Conservation (phyloP, 176 grass and related monocot species). For the Juncus effusus region DNA sequence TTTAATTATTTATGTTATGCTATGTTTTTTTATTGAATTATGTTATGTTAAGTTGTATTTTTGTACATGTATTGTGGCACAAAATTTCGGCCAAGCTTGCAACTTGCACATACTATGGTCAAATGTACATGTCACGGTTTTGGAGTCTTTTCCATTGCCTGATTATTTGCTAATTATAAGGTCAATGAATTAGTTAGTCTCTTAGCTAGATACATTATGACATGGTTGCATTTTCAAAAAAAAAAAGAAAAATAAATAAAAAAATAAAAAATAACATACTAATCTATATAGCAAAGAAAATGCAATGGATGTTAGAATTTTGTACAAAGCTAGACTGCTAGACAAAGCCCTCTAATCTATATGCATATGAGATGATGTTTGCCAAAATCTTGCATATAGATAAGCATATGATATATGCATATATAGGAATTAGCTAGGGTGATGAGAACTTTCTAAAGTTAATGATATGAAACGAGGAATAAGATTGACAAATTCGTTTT, state of each 20-base stretch:
- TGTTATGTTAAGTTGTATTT: constrained; percentile 7
- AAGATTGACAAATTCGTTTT: neutral
- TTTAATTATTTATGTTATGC: constrained; percentile 4
- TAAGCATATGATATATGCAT: neutral
- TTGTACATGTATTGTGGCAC: constrained; percentile 1
- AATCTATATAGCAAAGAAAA: no score
- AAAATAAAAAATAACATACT: no score
- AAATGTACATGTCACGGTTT: constrained; percentile 22
- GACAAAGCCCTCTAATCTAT: neutral
- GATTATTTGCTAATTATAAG: neutral
- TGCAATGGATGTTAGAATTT: no score
- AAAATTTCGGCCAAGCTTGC: constrained; percentile 12
- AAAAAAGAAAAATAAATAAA: no score
- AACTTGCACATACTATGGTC: constrained; percentile 16
- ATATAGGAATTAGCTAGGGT: neutral
- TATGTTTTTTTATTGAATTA: no score
- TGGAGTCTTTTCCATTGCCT: neutral
- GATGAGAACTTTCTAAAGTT: neutral
- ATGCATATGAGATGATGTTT: neutral
- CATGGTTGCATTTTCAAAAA: no score
- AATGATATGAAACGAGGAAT: neutral
- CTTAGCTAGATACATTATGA: no score
- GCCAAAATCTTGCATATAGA: neutral
- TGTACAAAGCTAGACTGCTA: neutral
- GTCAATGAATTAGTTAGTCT: no score